Conservation (phyloP, 306 rosid species). For the Rosa chinensis region DNA sequence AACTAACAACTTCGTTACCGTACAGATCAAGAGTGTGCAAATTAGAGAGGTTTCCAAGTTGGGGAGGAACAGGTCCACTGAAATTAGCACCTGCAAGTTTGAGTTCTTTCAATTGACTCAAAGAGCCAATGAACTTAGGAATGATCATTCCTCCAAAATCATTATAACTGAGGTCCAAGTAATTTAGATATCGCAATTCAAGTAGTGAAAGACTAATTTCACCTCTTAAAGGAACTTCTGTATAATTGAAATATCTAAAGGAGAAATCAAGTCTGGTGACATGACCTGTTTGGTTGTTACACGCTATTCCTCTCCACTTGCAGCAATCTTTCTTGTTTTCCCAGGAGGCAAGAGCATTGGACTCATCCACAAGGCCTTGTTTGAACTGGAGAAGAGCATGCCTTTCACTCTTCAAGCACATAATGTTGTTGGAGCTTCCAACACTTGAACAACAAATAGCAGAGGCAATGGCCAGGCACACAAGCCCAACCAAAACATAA, state of each 20-base stretch:
- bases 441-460: background rate
- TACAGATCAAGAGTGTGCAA: background rate
- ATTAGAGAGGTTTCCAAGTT: background rate
- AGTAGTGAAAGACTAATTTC: background rate
- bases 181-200: background rate
- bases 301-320: background rate
- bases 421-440: background rate
- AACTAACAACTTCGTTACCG: rapidly evolving
- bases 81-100: background rate
- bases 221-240: background rate
- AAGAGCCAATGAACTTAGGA: background rate
- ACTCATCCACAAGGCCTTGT: background rate
- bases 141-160: background rate
- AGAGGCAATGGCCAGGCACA: background rate
- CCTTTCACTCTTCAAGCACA: background rate
- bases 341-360: background rate
- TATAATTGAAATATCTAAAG: too few relatives aligned
- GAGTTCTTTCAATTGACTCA: background rate
- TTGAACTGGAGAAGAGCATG: background rate
- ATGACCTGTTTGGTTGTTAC: background rate
- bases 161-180: background rate
- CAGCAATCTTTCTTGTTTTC: background rate
- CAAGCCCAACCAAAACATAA: background rate
- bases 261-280: background rate
- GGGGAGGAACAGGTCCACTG: background rate